Evolutionary conservation across 495 filamentous ascomycete genomes (phyloP), one percentile per base, ranked within the genome.

Genomic region (Thozetella sp.): DNA sequence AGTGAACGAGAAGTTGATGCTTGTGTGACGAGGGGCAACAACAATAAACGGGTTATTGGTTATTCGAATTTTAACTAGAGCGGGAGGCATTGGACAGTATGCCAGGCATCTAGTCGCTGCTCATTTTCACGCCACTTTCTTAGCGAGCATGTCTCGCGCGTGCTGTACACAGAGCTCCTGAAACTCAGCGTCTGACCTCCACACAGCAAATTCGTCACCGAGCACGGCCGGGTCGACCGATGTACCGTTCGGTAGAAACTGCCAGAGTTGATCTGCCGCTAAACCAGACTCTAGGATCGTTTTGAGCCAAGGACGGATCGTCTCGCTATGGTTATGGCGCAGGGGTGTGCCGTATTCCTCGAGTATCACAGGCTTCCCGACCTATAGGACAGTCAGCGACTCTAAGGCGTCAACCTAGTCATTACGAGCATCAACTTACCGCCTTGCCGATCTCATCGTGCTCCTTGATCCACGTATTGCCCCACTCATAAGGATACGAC

Each of bases 311-410:
- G 43, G 43, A 10, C 43, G 43, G 3, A 48, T 48, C 43, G 43
- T 19, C 20, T 48, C 43, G 6, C 9, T 48, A n/a, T 48, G 43
- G 43, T 48, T 48, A n/a, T 48, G 43, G 43, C 43, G 43, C 12
- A 48, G 43, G n/a, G 43, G 43, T 13, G 43, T 48, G 10, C 64
- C 64, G 53, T 64, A 87, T 59, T 87, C 85, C 62, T 88, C 85
- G 10, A 83, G 69, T 6, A 88, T 68, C 53, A 82, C 80, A 0
- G 85, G 83, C 64, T 88, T 88, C 13, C 79, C 79, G 20, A 48
- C 43, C 43, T 48, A 19, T 19, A 48, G n/a, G 43, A n/a, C 43
- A 4, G 43, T 48, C 43, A 48, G 43, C 20, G 43, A 48, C 43
- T 48, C 43, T 10, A n/a, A n/a, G n/a, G n/a, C n/a, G n/a, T n/a